These are phyloP conservation scores for Candida endomychidarum DNA, from an alignment of 805 yeast species.

Conservation along the genomic window DNA sequence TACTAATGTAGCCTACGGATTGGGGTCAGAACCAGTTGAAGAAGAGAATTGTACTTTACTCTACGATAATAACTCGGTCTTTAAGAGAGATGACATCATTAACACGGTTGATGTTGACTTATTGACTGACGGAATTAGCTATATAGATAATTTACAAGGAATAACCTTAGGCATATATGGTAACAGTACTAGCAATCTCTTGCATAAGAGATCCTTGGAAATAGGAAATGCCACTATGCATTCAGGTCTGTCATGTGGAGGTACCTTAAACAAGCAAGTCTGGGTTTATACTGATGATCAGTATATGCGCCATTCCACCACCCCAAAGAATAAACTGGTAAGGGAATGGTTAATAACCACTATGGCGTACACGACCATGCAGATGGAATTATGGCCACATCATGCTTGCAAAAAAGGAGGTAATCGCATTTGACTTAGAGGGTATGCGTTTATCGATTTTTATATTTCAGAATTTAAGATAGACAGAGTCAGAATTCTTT, in stretches of 20 bases:
- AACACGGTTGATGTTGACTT: not conserved
- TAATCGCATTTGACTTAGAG: too few relatives aligned
- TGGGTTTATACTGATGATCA: conserved; percentile 1
- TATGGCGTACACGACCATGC: not conserved
- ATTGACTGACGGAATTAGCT: conserved; percentile 1
- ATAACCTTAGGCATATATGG: not conserved
- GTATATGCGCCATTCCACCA: not conserved
- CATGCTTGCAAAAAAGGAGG: not conserved
- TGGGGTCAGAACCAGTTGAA: not conserved
- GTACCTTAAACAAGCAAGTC: not conserved
- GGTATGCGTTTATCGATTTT: too few relatives aligned
- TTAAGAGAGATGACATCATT: not conserved
- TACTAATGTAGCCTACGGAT: conserved; percentile 1
- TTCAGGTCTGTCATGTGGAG: conserved; percentile 1
- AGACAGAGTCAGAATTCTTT: too few relatives aligned
- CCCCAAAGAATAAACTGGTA: not conserved
- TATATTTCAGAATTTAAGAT: too few relatives aligned
- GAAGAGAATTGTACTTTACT: conserved; percentile 1
- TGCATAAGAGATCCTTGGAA: not conserved
- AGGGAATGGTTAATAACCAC: not conserved
- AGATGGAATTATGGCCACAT: not conserved
- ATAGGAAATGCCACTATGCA: not conserved
- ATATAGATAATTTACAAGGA: conserved; percentile 1
- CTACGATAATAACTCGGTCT: not conserved
- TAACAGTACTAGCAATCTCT: not conserved